Conservation (phyloP, 1,284 basidiomycete species). For the Ustilago tritici region DNA sequence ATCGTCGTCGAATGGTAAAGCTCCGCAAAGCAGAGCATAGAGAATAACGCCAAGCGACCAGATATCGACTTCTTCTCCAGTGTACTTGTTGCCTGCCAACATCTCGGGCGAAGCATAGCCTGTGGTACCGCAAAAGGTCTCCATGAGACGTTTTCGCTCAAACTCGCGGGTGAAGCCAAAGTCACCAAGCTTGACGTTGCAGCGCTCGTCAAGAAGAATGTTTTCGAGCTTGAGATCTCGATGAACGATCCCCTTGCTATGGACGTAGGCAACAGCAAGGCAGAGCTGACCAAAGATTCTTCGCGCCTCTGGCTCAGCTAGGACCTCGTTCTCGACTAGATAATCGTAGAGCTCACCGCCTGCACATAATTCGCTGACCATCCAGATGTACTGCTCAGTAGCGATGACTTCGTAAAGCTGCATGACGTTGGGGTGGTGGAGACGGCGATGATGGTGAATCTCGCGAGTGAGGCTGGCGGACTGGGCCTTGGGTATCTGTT, state of each 20-base stretch:
- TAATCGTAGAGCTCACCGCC: constrained; percentile 77
- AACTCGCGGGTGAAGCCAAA: constrained; percentile 97
- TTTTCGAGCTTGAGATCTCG: constrained; percentile 74
- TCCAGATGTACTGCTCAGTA: constrained; percentile 94
- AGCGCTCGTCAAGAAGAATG: constrained; percentile 71
- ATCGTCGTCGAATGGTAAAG: constrained; percentile 96
- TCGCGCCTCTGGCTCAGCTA: constrained; percentile 68
- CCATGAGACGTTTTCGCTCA: constrained; percentile 84
- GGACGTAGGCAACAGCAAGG: constrained; percentile 71
- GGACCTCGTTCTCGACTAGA: constrained; percentile 70
- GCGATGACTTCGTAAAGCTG: constrained; percentile 98
- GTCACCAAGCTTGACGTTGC: constrained; percentile 79
- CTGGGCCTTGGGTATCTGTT: constrained; percentile 93
- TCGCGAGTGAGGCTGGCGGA: constrained; percentile 84
- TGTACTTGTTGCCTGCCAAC: constrained; percentile 87
- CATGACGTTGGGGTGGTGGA: constrained; percentile 93
- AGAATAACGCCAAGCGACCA: constrained; percentile 98
- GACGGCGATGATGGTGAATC: constrained; percentile 95
- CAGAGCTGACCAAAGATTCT: constrained; percentile 71
- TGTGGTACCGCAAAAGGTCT: constrained; percentile 96
- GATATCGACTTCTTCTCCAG: constrained; percentile 94
- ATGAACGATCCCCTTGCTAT: constrained; percentile 71
- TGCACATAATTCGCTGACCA: constrained; percentile 94
- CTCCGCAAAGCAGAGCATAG: constrained; percentile 91
- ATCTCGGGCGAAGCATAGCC: constrained; percentile 96